Base-by-base conservation (phyloP, 495 filamentous ascomycete genomes). In the Xylaria venustula region DNA sequence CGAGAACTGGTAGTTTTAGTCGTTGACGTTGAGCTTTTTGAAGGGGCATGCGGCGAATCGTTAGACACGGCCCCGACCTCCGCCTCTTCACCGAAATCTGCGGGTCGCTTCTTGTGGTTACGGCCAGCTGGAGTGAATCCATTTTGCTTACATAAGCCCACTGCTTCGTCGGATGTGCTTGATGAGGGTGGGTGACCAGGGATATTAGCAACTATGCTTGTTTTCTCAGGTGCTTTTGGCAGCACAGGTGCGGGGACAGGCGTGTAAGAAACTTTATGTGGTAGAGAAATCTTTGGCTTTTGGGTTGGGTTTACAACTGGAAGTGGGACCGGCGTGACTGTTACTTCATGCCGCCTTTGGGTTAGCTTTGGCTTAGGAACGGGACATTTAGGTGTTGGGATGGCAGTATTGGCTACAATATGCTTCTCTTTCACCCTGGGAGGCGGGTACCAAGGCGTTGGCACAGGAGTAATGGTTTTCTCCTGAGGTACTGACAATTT, bases 61-160 rank as follows among this genome's bases (percentile, higher is more conserved):
- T 61, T 17, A 8, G 4, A 9, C 28, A 49, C 32, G 22, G n/a
- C 30, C 22, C 9, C 20, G 37, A 3, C 41, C 17, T 15, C 44
- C 4, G 30, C 30, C 30, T 34, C 30, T 7, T 7, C 37, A 7
- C 15, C 37, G 14, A 40, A 3, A 3, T 15, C 14, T 3, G 7
- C 37, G 37, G 51, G 48, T 60, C 56, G 59, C 6, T 47, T 62
- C 23, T 58, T 36, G 9, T 52, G 63, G 28, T 65, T 61, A 17
- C 56, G 61, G 0, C 42, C 66, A 14, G 64, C 64, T 11, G 68
- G 68, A 1, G 66, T 68, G 49, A 71, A 68, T 37, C 61, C 41
- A 30, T 7, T 30, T 9, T 8, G 25, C 14, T 58, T 17, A 5
- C 5, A 7, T n/a, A 30, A n/a, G 20, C 5, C 14, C 0, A 3